Base-by-base conservation (phyloP, 371 early-diverging fungal genomes). In the Chytridium lagenaria region DNA sequence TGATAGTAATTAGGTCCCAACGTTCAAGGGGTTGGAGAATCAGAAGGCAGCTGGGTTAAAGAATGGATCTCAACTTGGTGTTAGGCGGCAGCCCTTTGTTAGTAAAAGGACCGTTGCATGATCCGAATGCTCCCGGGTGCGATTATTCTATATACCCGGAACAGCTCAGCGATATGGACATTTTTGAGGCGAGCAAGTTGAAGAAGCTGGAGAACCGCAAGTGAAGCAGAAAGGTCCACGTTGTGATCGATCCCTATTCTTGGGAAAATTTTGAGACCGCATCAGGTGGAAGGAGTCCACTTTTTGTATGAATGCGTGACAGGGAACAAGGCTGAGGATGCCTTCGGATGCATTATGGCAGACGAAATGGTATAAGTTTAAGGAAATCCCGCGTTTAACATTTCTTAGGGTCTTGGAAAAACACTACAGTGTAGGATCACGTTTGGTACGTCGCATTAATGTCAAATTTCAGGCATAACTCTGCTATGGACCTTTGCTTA, bases 231-330 rank as follows among this genome's bases (percentile, higher is more conserved):
- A 70, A 81, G 34, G 90, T 92, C 26, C 83, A 86, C 16, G 89
- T 92, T 33, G 90, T 91, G 50, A 77, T 93, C 12, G 98, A 98
- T 81, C 98, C n/a, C 98, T 1, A 82, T 88, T 0, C 85, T 98
- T 1, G 88, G 89, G 0, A 87, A 88, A 69, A 89, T 94, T n/a
- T 75, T 98, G 69, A 90, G 98, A 3, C 97, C 97, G 0, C 98
- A 98, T 82, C 96, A 98, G 76, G 86, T 96, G 22, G 98, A 97
- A 76, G 98, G 98, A 52, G 95, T 95, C 12, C 87, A 87, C 64
- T 98, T 98, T 77, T 78, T 98, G 73, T 98, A 92, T 85, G 88
- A 93, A 44, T 98, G 98, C 81, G 88, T 92, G 0, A 97, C 96
- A 0, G 98, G 66, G 15, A 33, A 22, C 68, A 88, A 87, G 2